Evolutionary conservation across 2,329 filamentous ascomycete genomes (phyloP).

Genomic region (Celoporthe dispersa): DNA sequence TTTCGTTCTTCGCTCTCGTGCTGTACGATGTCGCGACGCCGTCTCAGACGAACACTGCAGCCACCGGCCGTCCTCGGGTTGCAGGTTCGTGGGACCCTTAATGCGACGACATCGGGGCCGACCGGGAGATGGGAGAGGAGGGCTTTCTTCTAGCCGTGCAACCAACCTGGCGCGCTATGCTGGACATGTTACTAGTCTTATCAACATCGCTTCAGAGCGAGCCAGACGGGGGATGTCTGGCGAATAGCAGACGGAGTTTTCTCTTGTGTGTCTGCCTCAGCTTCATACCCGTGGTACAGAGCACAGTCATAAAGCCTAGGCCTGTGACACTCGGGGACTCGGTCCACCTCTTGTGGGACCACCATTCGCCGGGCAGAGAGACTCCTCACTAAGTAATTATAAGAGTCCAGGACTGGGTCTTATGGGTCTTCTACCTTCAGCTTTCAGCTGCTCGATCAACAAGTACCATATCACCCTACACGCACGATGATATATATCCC

Average conservation of each 20-base stretch:
- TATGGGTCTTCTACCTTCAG: not conserved
- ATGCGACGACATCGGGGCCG: not conserved
- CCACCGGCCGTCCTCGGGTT: not conserved
- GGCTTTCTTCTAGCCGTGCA: not conserved
- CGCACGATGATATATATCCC: no score
- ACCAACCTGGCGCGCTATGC: not conserved
- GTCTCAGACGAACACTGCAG: no score
- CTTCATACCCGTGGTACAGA: not conserved
- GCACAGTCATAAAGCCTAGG: not conserved
- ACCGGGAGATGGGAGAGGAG: no score
- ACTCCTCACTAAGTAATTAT: not conserved
- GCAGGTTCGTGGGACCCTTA: not conserved
- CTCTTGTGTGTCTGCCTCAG: not conserved
- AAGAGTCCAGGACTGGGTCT: not conserved
- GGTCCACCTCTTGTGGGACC: not conserved
- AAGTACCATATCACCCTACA: not conserved
- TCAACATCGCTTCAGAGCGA: not conserved
- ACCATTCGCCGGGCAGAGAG: not conserved
- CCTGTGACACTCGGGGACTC: not conserved
- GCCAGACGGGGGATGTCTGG: not conserved
- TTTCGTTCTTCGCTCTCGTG: no score
- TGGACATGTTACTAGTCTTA: slow-evolving; percentile 14
- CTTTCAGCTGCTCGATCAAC: not conserved
- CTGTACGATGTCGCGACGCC: not conserved
- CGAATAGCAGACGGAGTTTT: not conserved